Evolutionary conservation across 345 rosid genomes (phyloP), one percentile per base, ranked within the genome.

Genomic region (Pugionium dolabratum): DNA sequence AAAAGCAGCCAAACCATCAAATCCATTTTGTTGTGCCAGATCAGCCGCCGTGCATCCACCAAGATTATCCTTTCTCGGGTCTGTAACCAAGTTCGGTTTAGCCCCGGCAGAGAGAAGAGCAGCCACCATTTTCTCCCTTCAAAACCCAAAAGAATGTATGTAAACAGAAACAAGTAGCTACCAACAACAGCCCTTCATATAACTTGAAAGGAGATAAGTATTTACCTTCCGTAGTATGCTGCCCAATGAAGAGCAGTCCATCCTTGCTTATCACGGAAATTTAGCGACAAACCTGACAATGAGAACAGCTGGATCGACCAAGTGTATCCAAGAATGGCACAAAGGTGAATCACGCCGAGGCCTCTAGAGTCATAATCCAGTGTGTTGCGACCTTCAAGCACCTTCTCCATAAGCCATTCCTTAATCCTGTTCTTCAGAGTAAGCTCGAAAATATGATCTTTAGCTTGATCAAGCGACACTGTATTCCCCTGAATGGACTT

Each of bases 211-310:
- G 34, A 59, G 33, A 18, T 7, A 75, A 43, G 9, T 55, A 31
- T 53, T 63, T 77, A 88, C 98, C 90, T 87, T 65, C 99, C 97
- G 57, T 62, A 70, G 77, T 75, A 79, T 61, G 99, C 97, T 64
- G 99, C 99, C 99, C 99, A 94, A 61, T 94, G 99, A 76, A 94
- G 95, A 70, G 99, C 95, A 39, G 99, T 94, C 97, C 97, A 94
- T 41, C 99, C 99, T 67, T 54, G 76, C 66, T 86, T 94, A 76
- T 94, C 99, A 67, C 97, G 92, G 59, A 79, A 83, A 78, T 90
- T 85, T 54, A 94, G 59, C 4, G 99, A 87, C 35, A 90, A 68
- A 51, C 90, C 89, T 37, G 99, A 81, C 81, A 78, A 83, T n/a
- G 85, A 82, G 75, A 79, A 90, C 40, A 90, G 71, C 78, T 73